Base-by-base conservation (phyloP, 805 yeast genomes). In the Ogataea ganodermae region DNA sequence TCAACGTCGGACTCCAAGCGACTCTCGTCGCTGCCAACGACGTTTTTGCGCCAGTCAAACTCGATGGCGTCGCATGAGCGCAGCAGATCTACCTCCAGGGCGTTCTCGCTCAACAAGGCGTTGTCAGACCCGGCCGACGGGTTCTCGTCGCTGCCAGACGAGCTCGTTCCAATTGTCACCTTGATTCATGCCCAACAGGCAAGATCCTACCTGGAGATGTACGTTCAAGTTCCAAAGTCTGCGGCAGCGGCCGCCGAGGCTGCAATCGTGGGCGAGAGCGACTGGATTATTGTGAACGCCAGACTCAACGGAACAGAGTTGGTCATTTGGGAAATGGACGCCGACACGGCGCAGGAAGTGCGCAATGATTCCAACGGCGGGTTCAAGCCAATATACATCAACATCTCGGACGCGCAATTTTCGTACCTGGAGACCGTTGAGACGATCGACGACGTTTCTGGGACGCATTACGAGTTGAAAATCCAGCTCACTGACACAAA, bases 101-200 rank as follows among this genome's bases (percentile, higher is more conserved):
- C 58, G 16, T 48, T 52, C 16, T 54, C 60, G 20, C 28, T 58
- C 32, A 44, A 54, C 21, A 51, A 49, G 33, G 43, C 53, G 5
- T 20, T 50, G 22, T 33, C 57, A 7, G 49, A 54, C 4, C 47
- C 57, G 2, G 6, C 52, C 6, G 56, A 61, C 8, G 50, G 45
- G 4, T 46, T 51, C 33, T 28, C 55, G 3, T 42, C 51, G 64
- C 61, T 72, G 14, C 86, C 90, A 0, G 79, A 79, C 13, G 92
- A 87, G 60, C 71, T 89, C 60, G 66, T 80, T 13, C 95, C 96
- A 0, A 75, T 86, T 9, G 77, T 88, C 31, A 83, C 88, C 17
- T 72, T 89, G 53, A 71, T 86, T 46, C 78, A 79, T 38, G 82
- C 90, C 16, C 96, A 89, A 60, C 80, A 80, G 51, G 74, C 80